A percentile compares a stretch with the other conserved stretches of the same genome.
Conservation (phyloP, 108 stramenopile genomes). For the Discostella stelligeroides region DNA sequence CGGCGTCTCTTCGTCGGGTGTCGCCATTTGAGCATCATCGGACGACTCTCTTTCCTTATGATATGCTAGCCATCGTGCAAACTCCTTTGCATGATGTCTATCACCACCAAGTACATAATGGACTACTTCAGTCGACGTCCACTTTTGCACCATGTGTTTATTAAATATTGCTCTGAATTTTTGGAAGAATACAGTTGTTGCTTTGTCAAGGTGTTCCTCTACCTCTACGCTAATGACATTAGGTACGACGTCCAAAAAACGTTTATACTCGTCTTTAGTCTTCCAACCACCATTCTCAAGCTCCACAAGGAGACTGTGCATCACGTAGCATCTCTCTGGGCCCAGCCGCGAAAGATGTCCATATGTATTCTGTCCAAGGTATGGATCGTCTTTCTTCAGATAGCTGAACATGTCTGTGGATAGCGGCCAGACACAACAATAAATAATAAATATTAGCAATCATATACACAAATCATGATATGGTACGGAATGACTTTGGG, state of each 20-base stretch:
- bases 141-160: not conserved
- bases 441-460: no score
- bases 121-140: not conserved
- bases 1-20: not conserved
- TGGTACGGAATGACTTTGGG: no score
- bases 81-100: not conserved
- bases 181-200: not conserved
- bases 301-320: conserved; percentile 1
- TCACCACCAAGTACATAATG: not conserved
- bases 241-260: not conserved
- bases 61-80: not conserved
- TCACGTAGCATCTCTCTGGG: not conserved
- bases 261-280: not conserved
- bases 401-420: not conserved
- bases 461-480: no score
- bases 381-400: not conserved
- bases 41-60: not conserved
- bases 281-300: conserved; percentile 6
- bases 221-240: not conserved
- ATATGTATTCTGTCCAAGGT: not conserved
- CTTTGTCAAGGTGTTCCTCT: not conserved
- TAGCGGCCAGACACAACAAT: no score
- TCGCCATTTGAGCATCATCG: not conserved
- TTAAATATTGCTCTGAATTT: not conserved
- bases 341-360: conserved; percentile 2